These are phyloP conservation scores for Pseudogymnoascus sp. DNA, from an alignment of 2,329 filamentous ascomycete species.

Conservation along the genomic window DNA sequence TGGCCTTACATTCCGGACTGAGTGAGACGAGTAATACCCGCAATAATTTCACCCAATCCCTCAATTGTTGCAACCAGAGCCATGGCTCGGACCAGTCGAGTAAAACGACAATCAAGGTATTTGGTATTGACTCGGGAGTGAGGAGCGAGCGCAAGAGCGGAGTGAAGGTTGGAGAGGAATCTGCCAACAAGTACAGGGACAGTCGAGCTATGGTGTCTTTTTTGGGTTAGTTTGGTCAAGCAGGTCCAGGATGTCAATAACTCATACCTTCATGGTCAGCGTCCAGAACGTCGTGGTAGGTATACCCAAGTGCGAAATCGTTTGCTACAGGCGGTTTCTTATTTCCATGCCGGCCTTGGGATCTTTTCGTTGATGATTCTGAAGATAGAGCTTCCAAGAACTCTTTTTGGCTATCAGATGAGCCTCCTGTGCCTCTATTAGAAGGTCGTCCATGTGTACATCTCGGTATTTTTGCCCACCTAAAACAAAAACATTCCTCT, in stretches of 20 bases:
- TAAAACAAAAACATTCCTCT: constrained; percentile 83
- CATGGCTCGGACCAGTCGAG: constrained; percentile 94
- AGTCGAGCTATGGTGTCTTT: constrained; percentile 82
- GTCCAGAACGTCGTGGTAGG: constrained; percentile 89
- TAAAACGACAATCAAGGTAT: constrained; percentile 83
- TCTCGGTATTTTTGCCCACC: constrained; percentile 44
- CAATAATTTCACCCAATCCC: constrained; percentile 82
- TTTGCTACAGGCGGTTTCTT: constrained; percentile 77
- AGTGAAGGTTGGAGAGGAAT: constrained; percentile 72
- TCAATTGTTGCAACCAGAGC: constrained; percentile 80
- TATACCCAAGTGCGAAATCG: constrained; percentile 86
- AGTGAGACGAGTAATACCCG: constrained; percentile 67
- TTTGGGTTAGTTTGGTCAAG: constrained; percentile 17
- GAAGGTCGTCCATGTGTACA: not conserved
- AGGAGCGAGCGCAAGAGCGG: constrained; percentile 77
- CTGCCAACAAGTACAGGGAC: constrained; percentile 81
- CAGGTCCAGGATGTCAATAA: constrained; percentile 10
- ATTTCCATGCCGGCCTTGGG: constrained; percentile 43
- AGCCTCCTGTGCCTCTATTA: constrained; percentile 52
- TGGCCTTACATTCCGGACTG: constrained; percentile 66
- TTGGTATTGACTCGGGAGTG: constrained; percentile 72
- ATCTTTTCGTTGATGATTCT: constrained; percentile 31
- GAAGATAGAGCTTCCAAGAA: constrained; percentile 57
- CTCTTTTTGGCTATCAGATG: constrained; percentile 73
- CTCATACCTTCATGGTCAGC: constrained; percentile 78